Percentiles rank a stretch among this genome's conserved stretches.
These are phyloP conservation scores for Neodidymelliopsis sp. DNA, from an alignment of 2,329 filamentous ascomycete species.

Conservation along the genomic window DNA sequence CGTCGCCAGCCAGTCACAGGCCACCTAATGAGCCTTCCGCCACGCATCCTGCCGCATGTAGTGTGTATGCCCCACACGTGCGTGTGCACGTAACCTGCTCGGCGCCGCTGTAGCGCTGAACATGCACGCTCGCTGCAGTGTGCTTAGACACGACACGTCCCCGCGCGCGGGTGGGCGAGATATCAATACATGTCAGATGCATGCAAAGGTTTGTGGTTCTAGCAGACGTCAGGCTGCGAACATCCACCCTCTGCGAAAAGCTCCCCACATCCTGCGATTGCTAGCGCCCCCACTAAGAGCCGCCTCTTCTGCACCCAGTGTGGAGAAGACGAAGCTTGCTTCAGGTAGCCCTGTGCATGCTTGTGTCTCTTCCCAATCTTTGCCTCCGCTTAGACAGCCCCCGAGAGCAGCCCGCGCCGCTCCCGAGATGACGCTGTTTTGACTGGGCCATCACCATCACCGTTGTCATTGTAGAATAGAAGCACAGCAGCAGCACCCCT, in stretches of 20 bases:
- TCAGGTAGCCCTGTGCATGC: slow-evolving; percentile 11
- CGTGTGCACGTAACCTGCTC: slow-evolving; percentile 1
- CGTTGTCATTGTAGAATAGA: too few relatives aligned
- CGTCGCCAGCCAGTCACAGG: slow-evolving; percentile 1
- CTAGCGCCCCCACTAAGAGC: slow-evolving; percentile 18
- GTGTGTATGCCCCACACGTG: slow-evolving; percentile 14
- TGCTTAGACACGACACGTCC: too few relatives aligned
- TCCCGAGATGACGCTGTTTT: slow-evolving; percentile 11
- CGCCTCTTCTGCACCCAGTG: slow-evolving; percentile 11
- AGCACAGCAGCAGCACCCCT: not conserved
- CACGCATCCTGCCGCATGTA: slow-evolving; percentile 12
- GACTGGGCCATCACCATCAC: not conserved
- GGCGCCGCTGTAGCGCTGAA: not conserved
- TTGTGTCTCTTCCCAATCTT: slow-evolving; percentile 3
- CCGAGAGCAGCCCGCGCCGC: slow-evolving; percentile 4
- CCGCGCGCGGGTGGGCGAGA: too few relatives aligned
- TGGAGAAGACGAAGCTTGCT: slow-evolving; percentile 19
- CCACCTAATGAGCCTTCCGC: not conserved
- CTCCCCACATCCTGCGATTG: slow-evolving; percentile 10
- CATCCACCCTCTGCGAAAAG: not conserved
- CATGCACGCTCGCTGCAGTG: not conserved
- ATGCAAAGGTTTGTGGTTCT: too few relatives aligned
- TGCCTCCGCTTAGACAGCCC: slow-evolving; percentile 2
- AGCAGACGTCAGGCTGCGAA: not conserved
- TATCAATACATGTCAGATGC: too few relatives aligned